Conservation (phyloP, 2,329 filamentous ascomycete species). For the Hypoxylon sp. region DNA sequence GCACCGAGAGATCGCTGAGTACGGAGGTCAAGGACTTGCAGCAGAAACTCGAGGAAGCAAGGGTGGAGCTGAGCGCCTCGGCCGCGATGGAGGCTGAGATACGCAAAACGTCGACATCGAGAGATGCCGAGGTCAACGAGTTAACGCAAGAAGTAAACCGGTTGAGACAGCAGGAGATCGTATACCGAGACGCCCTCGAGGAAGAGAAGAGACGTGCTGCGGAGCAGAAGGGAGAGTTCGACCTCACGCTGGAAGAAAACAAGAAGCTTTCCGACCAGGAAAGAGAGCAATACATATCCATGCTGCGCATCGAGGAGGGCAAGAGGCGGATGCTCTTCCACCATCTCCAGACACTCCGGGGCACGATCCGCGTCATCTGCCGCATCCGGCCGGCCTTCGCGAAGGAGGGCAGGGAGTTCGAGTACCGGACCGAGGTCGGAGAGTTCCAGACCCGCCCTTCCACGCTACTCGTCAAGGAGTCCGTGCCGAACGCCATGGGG, state of each 20-base stretch:
- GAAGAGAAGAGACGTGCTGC: neutral
- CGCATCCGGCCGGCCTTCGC: slow-evolving; percentile 77
- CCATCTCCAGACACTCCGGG: slow-evolving; percentile 94
- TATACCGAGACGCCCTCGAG: neutral
- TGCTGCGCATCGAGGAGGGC: slow-evolving; percentile 32
- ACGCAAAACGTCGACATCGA: neutral
- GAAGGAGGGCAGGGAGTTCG: slow-evolving; percentile 2
- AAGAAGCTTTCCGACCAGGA: neutral
- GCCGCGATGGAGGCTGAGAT: neutral
- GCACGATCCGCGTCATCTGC: slow-evolving; percentile 97
- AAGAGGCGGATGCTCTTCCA: slow-evolving; percentile 92
- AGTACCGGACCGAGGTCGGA: slow-evolving; percentile 13
- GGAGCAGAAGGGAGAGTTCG: neutral
- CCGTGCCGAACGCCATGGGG: slow-evolving; percentile 79
- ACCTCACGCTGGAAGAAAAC: neutral
- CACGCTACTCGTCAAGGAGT: slow-evolving; percentile 77
- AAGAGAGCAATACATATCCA: slow-evolving; percentile 22
- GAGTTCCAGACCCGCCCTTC: slow-evolving; percentile 28
- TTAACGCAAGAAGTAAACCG: slow-evolving; percentile 12
- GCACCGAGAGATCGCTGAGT: neutral
- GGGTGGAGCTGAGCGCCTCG: neutral
- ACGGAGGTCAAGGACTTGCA: neutral
- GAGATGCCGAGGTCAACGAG: neutral
- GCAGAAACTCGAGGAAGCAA: neutral
- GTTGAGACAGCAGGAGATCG: slow-evolving; percentile 1